phyloP scores from a whole-genome alignment of 1,284 basidiomycete genomes.

The Heterobasidion irregulare region DNA sequence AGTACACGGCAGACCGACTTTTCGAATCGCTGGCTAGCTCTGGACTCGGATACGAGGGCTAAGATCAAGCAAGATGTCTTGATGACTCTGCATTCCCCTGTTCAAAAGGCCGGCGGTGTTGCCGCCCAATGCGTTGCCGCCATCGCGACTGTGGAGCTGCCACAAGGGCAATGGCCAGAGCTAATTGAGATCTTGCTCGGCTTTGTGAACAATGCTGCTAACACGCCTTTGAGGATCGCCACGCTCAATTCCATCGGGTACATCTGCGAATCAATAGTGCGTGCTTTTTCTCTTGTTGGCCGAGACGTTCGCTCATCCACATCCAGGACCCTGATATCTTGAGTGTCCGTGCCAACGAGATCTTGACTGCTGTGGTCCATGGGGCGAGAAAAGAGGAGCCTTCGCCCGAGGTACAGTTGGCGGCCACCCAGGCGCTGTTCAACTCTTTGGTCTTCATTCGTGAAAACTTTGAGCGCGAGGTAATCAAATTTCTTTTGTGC shows the following conservation, averaged over 20 bases:
- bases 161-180: conserved; percentile 82
- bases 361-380: conserved; percentile 97
- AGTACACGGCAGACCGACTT: conserved; percentile 69
- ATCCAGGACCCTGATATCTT: conserved; percentile 85
- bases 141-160: conserved; percentile 90
- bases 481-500: conserved; percentile 24
- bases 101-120: conserved; percentile 73
- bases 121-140: conserved; percentile 93
- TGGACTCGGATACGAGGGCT: conserved; percentile 60
- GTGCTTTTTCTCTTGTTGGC: conserved; percentile 25
- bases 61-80: conserved; percentile 90
- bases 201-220: conserved; percentile 77
- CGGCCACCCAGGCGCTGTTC: conserved; percentile 88
- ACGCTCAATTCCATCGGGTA: conserved; percentile 95
- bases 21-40: conserved; percentile 73
- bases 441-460: conserved; percentile 98
- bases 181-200: conserved; percentile 84
- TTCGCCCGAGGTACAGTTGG: conserved; percentile 89
- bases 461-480: conserved; percentile 97
- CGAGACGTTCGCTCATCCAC: conserved; percentile 3
- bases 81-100: conserved; percentile 71
- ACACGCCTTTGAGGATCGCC: conserved; percentile 77
- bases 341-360: conserved; percentile 89
- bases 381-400: conserved; percentile 96
- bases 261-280: conserved; percentile 92